Percentiles rank a stretch among this genome's conserved stretches.
These are phyloP conservation scores for Pythium periplocum DNA, from an alignment of 352 stramenopile species.

Conservation along the genomic window DNA sequence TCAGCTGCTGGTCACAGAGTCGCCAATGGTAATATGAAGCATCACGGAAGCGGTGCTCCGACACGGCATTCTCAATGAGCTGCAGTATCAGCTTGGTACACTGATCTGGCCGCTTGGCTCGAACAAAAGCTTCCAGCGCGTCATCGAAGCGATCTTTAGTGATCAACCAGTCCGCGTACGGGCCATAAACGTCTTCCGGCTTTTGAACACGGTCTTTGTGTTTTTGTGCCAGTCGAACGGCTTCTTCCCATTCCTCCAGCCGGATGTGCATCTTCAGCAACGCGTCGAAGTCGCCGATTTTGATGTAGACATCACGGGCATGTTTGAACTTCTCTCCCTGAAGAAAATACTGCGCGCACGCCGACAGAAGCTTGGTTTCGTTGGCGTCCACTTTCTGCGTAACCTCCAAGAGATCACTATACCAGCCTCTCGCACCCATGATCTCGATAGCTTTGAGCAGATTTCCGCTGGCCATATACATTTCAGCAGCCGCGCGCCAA, in stretches of 20 bases:
- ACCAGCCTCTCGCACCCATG: slow-evolving; percentile 82
- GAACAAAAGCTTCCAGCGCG: slow-evolving; percentile 88
- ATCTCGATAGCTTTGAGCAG: slow-evolving; percentile 78
- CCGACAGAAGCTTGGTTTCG: slow-evolving; percentile 38
- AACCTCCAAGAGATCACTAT: slow-evolving; percentile 82
- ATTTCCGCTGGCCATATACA: slow-evolving; percentile 89
- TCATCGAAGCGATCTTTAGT: slow-evolving; percentile 91
- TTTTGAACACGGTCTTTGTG: slow-evolving; percentile 74
- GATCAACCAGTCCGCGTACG: slow-evolving; percentile 91
- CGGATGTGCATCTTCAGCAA: slow-evolving; percentile 90
- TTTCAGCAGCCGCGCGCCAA: slow-evolving; percentile 87
- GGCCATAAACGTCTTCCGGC: slow-evolving; percentile 88
- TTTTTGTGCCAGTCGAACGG: slow-evolving; percentile 84
- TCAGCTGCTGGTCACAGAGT: slow-evolving; percentile 81
- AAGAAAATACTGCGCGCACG: slow-evolving; percentile 62
- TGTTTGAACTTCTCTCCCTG: slow-evolving; percentile 73
- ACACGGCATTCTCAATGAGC: slow-evolving; percentile 87
- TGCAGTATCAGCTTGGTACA: slow-evolving; percentile 80
- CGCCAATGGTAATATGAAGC: slow-evolving; percentile 92
- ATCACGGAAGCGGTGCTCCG: slow-evolving; percentile 84
- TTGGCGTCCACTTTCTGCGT: slow-evolving; percentile 48
- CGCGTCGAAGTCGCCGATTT: slow-evolving; percentile 73
- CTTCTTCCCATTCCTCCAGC: slow-evolving; percentile 90
- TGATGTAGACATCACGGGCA: slow-evolving; percentile 75
- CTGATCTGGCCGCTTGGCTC: slow-evolving; percentile 76